Evolutionary conservation across 495 filamentous ascomycete species (phyloP), one percentile per base, ranked within the genome.

Genomic region (Massariosphaeria phaeospora): DNA sequence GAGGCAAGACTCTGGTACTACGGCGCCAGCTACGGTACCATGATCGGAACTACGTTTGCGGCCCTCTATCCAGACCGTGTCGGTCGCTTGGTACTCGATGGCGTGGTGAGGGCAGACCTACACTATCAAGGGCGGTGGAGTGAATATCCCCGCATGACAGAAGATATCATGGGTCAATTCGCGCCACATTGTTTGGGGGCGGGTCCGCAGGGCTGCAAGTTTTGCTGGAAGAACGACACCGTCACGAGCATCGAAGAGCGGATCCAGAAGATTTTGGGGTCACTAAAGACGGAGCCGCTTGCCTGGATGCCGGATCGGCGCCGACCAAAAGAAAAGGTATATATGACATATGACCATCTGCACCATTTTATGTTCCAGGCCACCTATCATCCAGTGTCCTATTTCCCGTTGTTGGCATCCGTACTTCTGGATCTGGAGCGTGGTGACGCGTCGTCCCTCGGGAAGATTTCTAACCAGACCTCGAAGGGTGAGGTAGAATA

Each of bases 51-150:
- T 0, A 77, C 73, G 0, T 78, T 79, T 55, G 75, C 76, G 1
- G 66, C 74, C 0, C 72, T 82, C 55, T 77, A 70, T 30, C 79
- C 79, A 0, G 67, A 78, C 38, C 73, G 76, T 26, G 62, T 82
- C 6, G 57, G 64, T 2, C 70, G 77, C 6, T 62, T 71, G 30
- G 63, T 80, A 1, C 65, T 83, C 7, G 79, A 83, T 48, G 79
- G 72, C 3, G 77, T 80, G 4, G 74, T 75, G 8, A 52, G 72
- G 69, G 23, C 69, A 26, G 72, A 73, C 24, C 57, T 69, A 52
- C 57, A 64, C 56, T 46, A 47, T 24, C 24, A 13, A 24, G 62
- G 33, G 35, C 44, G 1, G 39, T 64, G 11, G 64, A 59, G 25
- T 25, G 46, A 62, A 35, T 63, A 65, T 41, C 29, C 67, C 0